A percentile compares a stretch with the other conserved stretches of the same genome.
phyloP scores from a whole-genome alignment of 2,329 filamentous ascomycete genomes.

The Fusarium falciforme region DNA sequence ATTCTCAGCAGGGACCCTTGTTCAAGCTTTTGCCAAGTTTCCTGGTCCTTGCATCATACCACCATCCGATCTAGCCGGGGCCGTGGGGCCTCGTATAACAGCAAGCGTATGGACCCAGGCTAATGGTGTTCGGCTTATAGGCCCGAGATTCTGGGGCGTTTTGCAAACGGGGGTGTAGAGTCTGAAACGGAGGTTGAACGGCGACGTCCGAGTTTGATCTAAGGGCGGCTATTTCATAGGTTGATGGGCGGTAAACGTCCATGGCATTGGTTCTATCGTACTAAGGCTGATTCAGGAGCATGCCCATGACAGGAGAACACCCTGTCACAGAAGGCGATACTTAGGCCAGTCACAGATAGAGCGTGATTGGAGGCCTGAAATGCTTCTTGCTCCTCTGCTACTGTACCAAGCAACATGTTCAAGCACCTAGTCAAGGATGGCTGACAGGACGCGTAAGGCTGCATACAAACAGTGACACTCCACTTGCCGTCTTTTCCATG shows the following conservation, averaged over 20 bases:
- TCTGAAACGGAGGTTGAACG: background rate
- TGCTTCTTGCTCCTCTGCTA: background rate
- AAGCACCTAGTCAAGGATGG: background rate
- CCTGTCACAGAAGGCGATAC: too few relatives aligned
- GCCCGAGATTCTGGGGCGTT: background rate
- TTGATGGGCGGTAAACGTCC: background rate
- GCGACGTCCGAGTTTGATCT: background rate
- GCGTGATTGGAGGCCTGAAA: background rate
- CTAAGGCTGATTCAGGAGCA: background rate
- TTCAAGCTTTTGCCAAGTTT: slow-evolving; percentile 35
- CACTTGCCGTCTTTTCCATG: background rate
- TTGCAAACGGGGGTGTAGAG: background rate
- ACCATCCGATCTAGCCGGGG: slow-evolving; percentile 33
- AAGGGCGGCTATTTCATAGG: background rate
- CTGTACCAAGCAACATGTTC: background rate
- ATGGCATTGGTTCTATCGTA: background rate
- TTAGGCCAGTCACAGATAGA: too few relatives aligned
- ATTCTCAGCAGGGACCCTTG: background rate
- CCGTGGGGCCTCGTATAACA: background rate
- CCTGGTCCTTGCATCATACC: slow-evolving; percentile 4
- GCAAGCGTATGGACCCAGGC: background rate
- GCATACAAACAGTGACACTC: background rate
- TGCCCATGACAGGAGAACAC: background rate
- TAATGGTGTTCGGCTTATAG: background rate
- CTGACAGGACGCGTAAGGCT: background rate